phyloP scores from a whole-genome alignment of 495 filamentous ascomycete genomes.

The Xylaria palmicola region DNA sequence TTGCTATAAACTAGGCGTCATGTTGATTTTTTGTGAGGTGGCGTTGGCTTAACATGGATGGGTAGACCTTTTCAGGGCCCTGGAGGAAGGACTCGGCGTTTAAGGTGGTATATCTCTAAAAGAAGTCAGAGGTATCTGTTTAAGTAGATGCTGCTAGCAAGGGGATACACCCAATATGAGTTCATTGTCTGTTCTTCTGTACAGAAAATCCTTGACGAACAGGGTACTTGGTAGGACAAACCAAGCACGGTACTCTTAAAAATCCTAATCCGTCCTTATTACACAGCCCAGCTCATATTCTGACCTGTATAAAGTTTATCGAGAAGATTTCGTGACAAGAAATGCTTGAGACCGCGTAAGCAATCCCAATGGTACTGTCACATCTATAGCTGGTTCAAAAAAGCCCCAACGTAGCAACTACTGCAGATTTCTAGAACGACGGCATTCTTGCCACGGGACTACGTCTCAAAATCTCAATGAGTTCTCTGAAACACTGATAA shows the following conservation, averaged over 20 bases:
- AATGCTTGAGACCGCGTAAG: too few species aligned
- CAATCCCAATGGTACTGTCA: too few species aligned
- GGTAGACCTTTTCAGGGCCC: not conserved
- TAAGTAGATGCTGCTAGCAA: not conserved
- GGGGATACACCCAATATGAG: not conserved
- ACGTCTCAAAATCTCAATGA: too few species aligned
- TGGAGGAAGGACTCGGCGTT: not conserved
- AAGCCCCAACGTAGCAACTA: too few species aligned
- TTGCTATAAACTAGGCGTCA: conserved; percentile 10
- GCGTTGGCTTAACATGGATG: conserved; percentile 2
- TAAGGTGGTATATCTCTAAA: not conserved
- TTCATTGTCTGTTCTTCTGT: not conserved
- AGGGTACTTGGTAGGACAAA: not conserved
- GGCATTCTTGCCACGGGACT: too few species aligned
- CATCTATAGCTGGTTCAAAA: too few species aligned
- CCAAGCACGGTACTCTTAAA: not conserved
- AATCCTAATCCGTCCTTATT: not conserved
- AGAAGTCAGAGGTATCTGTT: not conserved
- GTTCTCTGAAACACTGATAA: too few species aligned
- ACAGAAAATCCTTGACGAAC: not conserved
- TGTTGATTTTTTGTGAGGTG: too few species aligned
- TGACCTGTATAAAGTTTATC: too few species aligned
- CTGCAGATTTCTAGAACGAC: too few species aligned
- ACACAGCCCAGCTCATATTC: not conserved
- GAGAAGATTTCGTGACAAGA: too few species aligned